Percentiles rank a stretch among this genome's conserved stretches.
phyloP scores from a whole-genome alignment of 2,329 filamentous ascomycete species.

The Fusarium denticulatum region DNA sequence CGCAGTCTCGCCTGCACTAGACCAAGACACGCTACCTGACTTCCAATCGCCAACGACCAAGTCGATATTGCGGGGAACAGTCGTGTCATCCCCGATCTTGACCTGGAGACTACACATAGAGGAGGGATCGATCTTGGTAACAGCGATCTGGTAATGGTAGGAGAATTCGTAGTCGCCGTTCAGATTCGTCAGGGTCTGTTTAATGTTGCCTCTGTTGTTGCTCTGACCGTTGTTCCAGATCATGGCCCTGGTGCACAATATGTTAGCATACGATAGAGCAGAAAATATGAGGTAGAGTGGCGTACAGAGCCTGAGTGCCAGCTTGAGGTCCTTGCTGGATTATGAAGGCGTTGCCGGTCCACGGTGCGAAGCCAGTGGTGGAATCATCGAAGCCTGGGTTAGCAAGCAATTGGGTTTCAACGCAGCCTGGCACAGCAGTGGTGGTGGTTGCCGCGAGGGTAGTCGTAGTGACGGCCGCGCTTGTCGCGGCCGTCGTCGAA shows the following conservation, averaged over 20 bases:
- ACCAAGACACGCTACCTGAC: background rate
- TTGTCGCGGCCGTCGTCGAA: background rate
- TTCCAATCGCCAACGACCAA: background rate
- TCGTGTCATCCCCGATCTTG: background rate
- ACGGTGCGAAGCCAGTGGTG: background rate
- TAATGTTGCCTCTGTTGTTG: background rate
- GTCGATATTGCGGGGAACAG: background rate
- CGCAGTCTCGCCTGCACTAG: background rate
- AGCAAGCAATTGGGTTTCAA: background rate
- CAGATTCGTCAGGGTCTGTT: background rate
- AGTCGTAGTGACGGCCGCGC: background rate
- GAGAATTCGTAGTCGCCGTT: background rate
- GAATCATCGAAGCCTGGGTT: background rate
- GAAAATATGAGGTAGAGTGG: rapidly evolving
- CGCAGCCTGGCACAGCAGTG: background rate
- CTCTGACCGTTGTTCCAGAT: background rate
- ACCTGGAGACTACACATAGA: background rate
- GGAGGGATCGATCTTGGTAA: background rate
- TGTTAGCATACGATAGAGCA: background rate
- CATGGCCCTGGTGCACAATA: background rate
- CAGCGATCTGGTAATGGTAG: background rate
- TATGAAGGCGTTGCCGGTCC: background rate
- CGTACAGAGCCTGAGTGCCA: background rate
- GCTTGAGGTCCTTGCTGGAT: background rate
- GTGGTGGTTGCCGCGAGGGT: background rate